Evolutionary conservation across 2,329 filamentous ascomycete genomes (phyloP), one percentile per base, ranked within the genome.

Genomic region (Scedosporium dehoogii): DNA sequence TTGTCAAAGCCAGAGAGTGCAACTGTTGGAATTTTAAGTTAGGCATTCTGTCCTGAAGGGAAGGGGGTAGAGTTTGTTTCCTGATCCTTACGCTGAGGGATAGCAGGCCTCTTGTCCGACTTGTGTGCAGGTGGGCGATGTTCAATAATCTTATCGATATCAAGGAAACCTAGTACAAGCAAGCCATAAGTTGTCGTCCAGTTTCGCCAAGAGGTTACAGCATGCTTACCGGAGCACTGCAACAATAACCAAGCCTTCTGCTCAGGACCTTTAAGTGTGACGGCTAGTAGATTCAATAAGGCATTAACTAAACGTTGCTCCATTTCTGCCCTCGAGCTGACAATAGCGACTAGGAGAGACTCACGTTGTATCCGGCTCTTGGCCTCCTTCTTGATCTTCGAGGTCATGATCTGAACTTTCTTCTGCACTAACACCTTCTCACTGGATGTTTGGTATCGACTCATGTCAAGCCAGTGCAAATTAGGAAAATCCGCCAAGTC

Each of bases 81-180:
- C 29, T 33, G 9, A 1, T 27, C 42, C 60, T 56, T 57, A 61
- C 60, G 67, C 59, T 71, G 68, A 1, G 69, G 68, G 0, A 67
- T 64, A 6, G 67, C 67, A 1, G 68, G 64, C 12, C 68, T 64
- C 53, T 69, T 72, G 67, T 66, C 68, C 56, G 71, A 69, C 0
- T 63, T 63, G 1, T 66, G 63, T 2, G 68, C 42, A 23, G 68
- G 65, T 6, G 70, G 68, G 9, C 70, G 68, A 62, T 75, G 66
- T 65, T 76, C 73, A 18, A 75, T 69, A 1, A 74, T 53, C n/a
- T 75, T 74, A 62, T 76, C 74, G 27, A 76, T 71, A 53, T 76
- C 74, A 1, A 76, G 68, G 21, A 74, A 73, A 3, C 70, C 71
- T 41, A 68, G 66, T 7, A 70, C 66, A 23, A 46, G 58, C 2